Evolutionary conservation across 805 yeast genomes (phyloP).

Genomic region (Cyberlindnera xishuangbannaensis): DNA sequence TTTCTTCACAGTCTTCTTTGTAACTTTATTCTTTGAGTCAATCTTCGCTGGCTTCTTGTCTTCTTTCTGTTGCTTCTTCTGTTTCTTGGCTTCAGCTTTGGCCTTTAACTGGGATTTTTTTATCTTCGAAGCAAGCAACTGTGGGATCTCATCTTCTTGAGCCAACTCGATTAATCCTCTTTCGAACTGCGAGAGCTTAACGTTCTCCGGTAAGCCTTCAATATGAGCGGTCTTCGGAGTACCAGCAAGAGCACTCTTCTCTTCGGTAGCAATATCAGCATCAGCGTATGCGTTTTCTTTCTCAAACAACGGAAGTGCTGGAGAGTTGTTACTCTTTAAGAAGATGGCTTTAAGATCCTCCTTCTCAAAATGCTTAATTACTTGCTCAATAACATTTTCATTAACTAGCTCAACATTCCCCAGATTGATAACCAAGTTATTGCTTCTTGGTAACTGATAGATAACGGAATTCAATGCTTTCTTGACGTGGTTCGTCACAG

Average conservation of each 20-base stretch:
- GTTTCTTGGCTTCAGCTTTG: slow-evolving; percentile 14
- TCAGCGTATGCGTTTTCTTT: slow-evolving; percentile 43
- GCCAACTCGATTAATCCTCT: slow-evolving; percentile 80
- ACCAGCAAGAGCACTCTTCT: slow-evolving; percentile 1
- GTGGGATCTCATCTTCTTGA: slow-evolving; percentile 60
- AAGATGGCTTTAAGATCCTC: slow-evolving; percentile 50
- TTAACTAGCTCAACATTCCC: slow-evolving; percentile 47
- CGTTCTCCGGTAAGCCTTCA: slow-evolving; percentile 33
- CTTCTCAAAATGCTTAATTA: slow-evolving; percentile 41
- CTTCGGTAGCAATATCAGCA: slow-evolving; percentile 22
- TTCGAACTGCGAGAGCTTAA: slow-evolving; percentile 56
- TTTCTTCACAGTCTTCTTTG: too few relatives aligned
- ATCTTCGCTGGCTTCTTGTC: slow-evolving; percentile 7
- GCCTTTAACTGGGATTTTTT: slow-evolving; percentile 33
- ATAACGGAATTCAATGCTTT: slow-evolving; percentile 54
- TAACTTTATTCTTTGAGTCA: slow-evolving; percentile 14
- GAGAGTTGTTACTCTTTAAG: slow-evolving; percentile 66
- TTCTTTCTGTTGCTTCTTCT: slow-evolving; percentile 7
- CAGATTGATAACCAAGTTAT: slow-evolving; percentile 55
- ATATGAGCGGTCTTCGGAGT: slow-evolving; percentile 12
- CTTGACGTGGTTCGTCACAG: slow-evolving; percentile 53
- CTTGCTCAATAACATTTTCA: slow-evolving; percentile 44
- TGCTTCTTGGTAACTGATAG: slow-evolving; percentile 69
- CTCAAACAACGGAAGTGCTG: slow-evolving; percentile 78
- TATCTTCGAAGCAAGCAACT: slow-evolving; percentile 54